A percentile compares a stretch with the other conserved stretches of the same genome.
Evolutionary conservation across 1,139 yeast genomes (phyloP).

Genomic region (Taiozyma sp.): DNA sequence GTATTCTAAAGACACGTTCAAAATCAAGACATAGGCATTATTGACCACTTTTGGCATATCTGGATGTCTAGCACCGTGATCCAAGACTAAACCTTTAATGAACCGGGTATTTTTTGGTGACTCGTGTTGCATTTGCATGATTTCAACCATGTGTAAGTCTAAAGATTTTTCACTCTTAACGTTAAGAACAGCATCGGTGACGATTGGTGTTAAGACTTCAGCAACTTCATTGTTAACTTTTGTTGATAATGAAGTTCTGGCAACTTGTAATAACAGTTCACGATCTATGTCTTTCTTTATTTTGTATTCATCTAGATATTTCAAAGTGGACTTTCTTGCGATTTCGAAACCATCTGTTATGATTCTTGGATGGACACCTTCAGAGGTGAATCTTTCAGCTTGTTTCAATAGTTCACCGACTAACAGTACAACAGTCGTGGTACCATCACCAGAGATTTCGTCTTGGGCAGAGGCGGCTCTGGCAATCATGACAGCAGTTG

Average conservation of each 20-base stretch:
- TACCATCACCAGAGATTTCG: slow-evolving; percentile 98
- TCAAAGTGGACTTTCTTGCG: slow-evolving; percentile 74
- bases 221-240: slow-evolving; percentile 76
- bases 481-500: slow-evolving; percentile 99
- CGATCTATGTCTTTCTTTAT: slow-evolving; percentile 49
- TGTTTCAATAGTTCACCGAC: slow-evolving; percentile 95
- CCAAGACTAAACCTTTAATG: slow-evolving; percentile 86
- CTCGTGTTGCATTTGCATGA: slow-evolving; percentile 97
- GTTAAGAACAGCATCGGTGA: slow-evolving; percentile 90
- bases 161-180: slow-evolving; percentile 56
- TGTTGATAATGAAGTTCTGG: slow-evolving; percentile 83
- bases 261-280: slow-evolving; percentile 86
- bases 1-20: slow-evolving; percentile 93
- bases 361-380: slow-evolving; percentile 95
- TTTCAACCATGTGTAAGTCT: slow-evolving; percentile 96
- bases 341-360: slow-evolving; percentile 92
- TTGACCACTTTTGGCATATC: slow-evolving; percentile 92
- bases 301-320: slow-evolving; percentile 62
- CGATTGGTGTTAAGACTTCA: slow-evolving; percentile 84
- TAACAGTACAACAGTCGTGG: slow-evolving; percentile 92
- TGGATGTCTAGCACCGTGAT: slow-evolving; percentile 99
- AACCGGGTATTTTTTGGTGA: slow-evolving; percentile 80
- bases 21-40: slow-evolving; percentile 79
- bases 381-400: slow-evolving; percentile 87
- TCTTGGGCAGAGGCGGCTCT: slow-evolving; percentile 99